phyloP scores from a whole-genome alignment of 2,329 filamentous ascomycete genomes.

The Aureobasidium sp. region DNA sequence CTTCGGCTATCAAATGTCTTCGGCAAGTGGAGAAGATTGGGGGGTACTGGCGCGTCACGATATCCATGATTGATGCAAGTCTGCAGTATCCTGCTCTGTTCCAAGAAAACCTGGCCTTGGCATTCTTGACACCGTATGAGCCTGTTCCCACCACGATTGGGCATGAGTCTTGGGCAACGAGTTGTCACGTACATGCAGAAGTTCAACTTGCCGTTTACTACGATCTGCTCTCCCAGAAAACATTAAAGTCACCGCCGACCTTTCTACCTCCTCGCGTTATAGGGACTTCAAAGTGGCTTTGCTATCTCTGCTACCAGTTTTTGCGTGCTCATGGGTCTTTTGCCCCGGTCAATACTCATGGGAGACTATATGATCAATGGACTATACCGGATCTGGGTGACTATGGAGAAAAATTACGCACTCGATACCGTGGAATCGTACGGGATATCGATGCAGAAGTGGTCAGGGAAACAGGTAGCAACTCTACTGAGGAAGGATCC shows the following conservation, averaged over 20 bases:
- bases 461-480: neutral
- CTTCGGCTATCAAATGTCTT: slow-evolving; percentile 9
- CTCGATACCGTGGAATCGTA: neutral
- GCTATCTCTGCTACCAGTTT: slow-evolving; percentile 12
- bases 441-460: neutral
- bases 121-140: slow-evolving; percentile 2
- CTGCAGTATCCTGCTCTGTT: neutral
- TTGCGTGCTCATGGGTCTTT: neutral
- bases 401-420: neutral
- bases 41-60: neutral
- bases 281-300: slow-evolving; percentile 11
- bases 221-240: neutral
- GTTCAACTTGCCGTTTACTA: slow-evolving; percentile 11
- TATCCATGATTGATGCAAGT: neutral
- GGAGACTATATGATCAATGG: slow-evolving; percentile 13
- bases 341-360: slow-evolving; percentile 1
- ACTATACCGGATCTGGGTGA: slow-evolving; percentile 12
- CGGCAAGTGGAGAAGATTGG: slow-evolving; percentile 11
- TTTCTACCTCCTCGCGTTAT: neutral
- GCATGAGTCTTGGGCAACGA: slow-evolving; percentile 7
- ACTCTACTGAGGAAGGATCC: neutral
- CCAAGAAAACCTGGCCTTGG: neutral
- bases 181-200: slow-evolving; percentile 13
- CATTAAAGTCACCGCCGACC: no score
- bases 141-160: neutral